Evolutionary conservation across 768 basidiomycete genomes (phyloP), one percentile per base, ranked within the genome.

Genomic region (Lactarius indigo): DNA sequence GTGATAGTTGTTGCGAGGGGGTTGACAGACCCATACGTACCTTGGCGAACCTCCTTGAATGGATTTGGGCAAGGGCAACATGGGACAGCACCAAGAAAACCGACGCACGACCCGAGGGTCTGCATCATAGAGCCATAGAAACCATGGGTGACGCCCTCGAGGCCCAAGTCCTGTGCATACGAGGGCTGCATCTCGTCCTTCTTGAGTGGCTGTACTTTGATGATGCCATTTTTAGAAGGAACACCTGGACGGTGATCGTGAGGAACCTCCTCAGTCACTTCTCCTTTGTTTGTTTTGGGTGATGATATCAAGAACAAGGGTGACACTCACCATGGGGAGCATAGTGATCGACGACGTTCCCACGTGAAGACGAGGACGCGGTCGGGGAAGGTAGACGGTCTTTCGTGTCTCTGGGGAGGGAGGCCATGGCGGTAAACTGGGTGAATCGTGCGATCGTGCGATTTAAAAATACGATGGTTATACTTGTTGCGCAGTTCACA

Each of bases 171-270:
- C 77, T 98, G 94, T 2, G 94, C 87, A 76, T 98, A 97, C 0
- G 91, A 94, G 2, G 91, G 94, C 89, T 94, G 92, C 92, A 94
- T 94, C 78, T 94, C 92, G 55, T 82, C 85, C 68, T 85, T 84
- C 79, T 87, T 91, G 78, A 94, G 78, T 1, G 93, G 92, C 75
- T 95, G 91, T n/a, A 95, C 92, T 64, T 79, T 80, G 68, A 94
- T 90, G 77, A 92, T n/a, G n/a, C n/a, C 76, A 65, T 84, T 81
- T 18, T 74, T 67, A 28, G 41, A 0, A 9, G 20, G 12, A 31
- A 60, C 70, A 23, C 18, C 54, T 26, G 44, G 17, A 44, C 60
- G 50, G 23, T 56, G 54, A 33, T 61, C 44, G 13, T 61, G 41
- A 3, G 63, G 58, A 9, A 42, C 4, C 5, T 90, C 87, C 5